A percentile compares a stretch with the other conserved stretches of the same genome.
Evolutionary conservation across 306 rosid genomes (phyloP).

Genomic region (Vigna angularis): DNA sequence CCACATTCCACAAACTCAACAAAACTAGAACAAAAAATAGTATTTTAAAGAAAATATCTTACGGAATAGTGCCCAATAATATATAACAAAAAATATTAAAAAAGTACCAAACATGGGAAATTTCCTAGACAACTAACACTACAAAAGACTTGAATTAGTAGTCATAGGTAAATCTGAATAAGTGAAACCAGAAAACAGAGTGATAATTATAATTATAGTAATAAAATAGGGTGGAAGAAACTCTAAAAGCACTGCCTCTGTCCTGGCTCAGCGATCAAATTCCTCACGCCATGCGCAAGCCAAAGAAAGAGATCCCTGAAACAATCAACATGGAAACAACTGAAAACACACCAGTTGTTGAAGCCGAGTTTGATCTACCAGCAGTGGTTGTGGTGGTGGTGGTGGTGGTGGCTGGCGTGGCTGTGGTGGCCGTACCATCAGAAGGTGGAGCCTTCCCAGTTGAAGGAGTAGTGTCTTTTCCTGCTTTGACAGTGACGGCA

Average conservation of each 20-base stretch:
- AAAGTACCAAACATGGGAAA: neutral
- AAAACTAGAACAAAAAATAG: too few species aligned
- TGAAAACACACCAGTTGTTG: constrained; percentile 45
- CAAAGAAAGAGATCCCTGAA: constrained; percentile 44
- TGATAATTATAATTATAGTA: neutral
- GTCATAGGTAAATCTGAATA: constrained; percentile 18
- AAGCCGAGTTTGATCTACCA: constrained; percentile 44
- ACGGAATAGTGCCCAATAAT: neutral
- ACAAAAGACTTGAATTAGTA: constrained; percentile 25
- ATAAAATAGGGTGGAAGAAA: constrained; percentile 26
- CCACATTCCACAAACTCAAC: too few species aligned
- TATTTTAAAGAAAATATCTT: too few species aligned
- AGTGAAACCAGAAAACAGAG: constrained; percentile 17
- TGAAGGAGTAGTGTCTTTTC: constrained; percentile 48
- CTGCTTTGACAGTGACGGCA: constrained; percentile 61
- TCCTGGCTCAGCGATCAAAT: constrained; percentile 53
- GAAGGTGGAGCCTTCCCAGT: constrained; percentile 45
- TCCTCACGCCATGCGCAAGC: constrained; percentile 39
- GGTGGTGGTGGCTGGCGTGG: constrained; percentile 50
- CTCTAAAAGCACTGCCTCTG: constrained; percentile 82
- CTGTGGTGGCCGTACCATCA: constrained; percentile 48
- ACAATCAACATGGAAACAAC: constrained; percentile 43
- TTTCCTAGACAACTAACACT: constrained; percentile 27
- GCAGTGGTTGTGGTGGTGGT: constrained; percentile 48
- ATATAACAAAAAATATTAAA: constrained; percentile 7